A percentile compares a stretch with the other conserved stretches of the same genome.
Evolutionary conservation across 352 stramenopile species (phyloP).

Genomic region (Globisporangium viniferum): DNA sequence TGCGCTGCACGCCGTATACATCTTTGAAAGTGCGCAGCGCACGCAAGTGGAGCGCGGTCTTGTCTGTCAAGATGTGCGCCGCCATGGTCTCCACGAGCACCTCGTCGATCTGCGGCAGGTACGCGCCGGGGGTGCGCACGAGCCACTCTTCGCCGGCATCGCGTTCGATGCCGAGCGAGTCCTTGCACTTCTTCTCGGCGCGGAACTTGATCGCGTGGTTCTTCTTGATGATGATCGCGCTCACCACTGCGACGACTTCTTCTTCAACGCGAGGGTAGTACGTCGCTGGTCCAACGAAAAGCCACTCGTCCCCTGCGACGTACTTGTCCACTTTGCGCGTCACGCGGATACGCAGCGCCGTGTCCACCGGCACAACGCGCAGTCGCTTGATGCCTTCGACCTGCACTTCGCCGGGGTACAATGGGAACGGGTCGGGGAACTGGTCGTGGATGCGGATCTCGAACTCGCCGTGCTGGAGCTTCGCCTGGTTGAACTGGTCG

Average conservation of each 20-base stretch:
- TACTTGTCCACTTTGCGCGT: slow-evolving; percentile 54
- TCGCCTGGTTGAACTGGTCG: slow-evolving; percentile 71
- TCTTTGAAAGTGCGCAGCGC: slow-evolving; percentile 74
- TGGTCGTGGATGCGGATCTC: slow-evolving; percentile 74
- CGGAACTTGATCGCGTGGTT: slow-evolving; percentile 82
- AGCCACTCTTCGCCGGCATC: slow-evolving; percentile 81
- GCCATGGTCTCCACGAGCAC: slow-evolving; percentile 55
- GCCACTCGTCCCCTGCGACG: slow-evolving; percentile 70
- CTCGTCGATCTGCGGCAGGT: slow-evolving; percentile 77
- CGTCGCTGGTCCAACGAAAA: slow-evolving; percentile 66
- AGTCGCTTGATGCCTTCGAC: slow-evolving; percentile 53
- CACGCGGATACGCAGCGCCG: slow-evolving; percentile 58
- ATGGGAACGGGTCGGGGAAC: slow-evolving; percentile 73
- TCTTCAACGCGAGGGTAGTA: slow-evolving; percentile 78
- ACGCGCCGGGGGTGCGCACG: slow-evolving; percentile 63
- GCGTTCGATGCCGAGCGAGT: slow-evolving; percentile 52
- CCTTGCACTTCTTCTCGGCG: slow-evolving; percentile 77
- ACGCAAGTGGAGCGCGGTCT: slow-evolving; percentile 59
- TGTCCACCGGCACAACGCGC: slow-evolving; percentile 54
- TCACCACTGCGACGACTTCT: slow-evolving; percentile 50
- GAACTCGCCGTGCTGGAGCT: slow-evolving; percentile 75
- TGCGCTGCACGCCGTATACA: slow-evolving; percentile 63
- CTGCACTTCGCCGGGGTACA: slow-evolving; percentile 71
- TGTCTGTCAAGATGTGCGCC: slow-evolving; percentile 63
- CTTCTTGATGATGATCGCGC: slow-evolving; percentile 70